Evolutionary conservation across 345 rosid species (phyloP), one percentile per base, ranked within the genome.

Genomic region (Microthlaspi erraticum): DNA sequence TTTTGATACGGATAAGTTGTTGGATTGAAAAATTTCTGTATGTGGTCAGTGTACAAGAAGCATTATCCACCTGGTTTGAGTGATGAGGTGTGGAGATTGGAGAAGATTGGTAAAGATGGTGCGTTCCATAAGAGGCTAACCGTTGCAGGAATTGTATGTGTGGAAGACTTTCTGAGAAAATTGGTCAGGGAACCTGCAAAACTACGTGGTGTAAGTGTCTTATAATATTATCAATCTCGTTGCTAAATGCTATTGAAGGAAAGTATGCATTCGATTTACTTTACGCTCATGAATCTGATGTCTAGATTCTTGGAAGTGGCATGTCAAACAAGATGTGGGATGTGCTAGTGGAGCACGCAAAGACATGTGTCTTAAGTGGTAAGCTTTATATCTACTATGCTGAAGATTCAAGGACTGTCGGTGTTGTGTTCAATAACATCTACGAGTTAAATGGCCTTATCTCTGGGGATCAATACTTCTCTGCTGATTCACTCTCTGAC

Each of bases 281-380:
- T 43, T 26, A 48, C 20, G 37, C 56, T 60, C 37, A 41, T 41
- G 60, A 59, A 77, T 34, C 17, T 64, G 46, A 42, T 59, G 44
- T 79, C 69, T 74, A 92, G 98, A 82, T 82, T 84, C 92, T 92
- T 63, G 98, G 96, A 44, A 84, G 88, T 74, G 98, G 98, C 8
- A 92, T 92, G 96, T 89, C 98, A 68, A 92, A 92, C 83, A 89
- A 84, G 81, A 92, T 92, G 96, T 92, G 98, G 98, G 98, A 92
- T 0, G 94, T 93, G 65, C 86, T 92, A 53, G 51, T 85, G 67
- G 94, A 92, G 48, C 98, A 92, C 66, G 92, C 98, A 37, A 92
- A 92, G 88, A 92, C 98, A 13, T 92, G 98, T 72, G 92, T 77
- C 70, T 86, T 92, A 10, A 60, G 85, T 43, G 87, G 91, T 51